phyloP scores from a whole-genome alignment of 2,329 filamentous ascomycete species.

The Fusarium caatingaense region DNA sequence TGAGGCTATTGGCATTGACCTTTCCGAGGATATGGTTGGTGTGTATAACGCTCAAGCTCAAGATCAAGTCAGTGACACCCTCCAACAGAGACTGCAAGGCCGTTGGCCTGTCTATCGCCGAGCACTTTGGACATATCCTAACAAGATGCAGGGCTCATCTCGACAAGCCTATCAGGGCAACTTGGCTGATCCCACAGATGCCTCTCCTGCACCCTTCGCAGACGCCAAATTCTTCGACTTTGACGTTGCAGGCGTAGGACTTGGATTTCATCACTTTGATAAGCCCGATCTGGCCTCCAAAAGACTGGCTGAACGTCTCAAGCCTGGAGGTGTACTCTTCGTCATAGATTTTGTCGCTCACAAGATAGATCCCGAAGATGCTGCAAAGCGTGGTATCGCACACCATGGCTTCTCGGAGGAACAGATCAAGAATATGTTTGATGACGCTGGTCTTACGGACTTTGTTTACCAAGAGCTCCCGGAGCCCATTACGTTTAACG shows the following conservation, averaged over 20 bases:
- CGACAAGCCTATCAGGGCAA: constrained; percentile 70
- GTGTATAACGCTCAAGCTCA: constrained; percentile 72
- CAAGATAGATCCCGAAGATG: constrained; percentile 45
- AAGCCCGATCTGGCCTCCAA: constrained; percentile 70
- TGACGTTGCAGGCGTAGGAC: constrained; percentile 72
- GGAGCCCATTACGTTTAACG: constrained; percentile 59
- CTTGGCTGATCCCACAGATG: constrained; percentile 60
- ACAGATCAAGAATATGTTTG: constrained; percentile 70
- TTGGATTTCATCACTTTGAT: constrained; percentile 75
- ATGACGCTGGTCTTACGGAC: constrained; percentile 68
- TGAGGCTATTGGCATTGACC: constrained; percentile 74
- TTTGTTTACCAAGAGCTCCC: constrained; percentile 68
- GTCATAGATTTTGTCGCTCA: constrained; percentile 76
- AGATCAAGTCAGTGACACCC: constrained; percentile 58
- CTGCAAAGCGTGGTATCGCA: constrained; percentile 63
- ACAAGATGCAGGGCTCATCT: constrained; percentile 47
- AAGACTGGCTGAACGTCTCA: constrained; percentile 70
- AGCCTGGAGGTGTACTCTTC: constrained; percentile 73
- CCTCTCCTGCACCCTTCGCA: constrained; percentile 66
- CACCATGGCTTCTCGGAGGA: constrained; percentile 74
- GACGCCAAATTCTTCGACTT: constrained; percentile 74
- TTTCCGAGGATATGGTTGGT: constrained; percentile 76
- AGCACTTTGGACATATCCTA: constrained; percentile 4
- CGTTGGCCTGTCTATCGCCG: neutral
- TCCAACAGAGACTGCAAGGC: neutral